Evolutionary conservation across 805 yeast species (phyloP).

Genomic region (Blastobotrys mokoenaii): DNA sequence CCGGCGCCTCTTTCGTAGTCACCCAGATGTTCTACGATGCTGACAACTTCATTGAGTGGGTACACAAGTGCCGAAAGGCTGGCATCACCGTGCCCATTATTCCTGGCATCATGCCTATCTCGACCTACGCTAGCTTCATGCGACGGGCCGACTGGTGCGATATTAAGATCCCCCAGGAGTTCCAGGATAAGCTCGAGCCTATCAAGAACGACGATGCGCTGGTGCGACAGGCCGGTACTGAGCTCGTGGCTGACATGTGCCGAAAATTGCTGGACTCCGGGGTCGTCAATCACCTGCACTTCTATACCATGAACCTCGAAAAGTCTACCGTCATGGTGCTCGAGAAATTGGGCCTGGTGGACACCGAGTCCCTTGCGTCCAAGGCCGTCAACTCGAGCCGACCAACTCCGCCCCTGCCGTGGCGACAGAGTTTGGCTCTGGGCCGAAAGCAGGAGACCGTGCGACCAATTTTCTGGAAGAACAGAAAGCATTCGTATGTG

Average conservation of each 20-base stretch:
- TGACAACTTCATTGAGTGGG: constrained; percentile 80
- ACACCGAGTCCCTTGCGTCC: constrained; percentile 29
- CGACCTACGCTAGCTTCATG: constrained; percentile 86
- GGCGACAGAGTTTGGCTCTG: constrained; percentile 86
- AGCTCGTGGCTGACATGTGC: constrained; percentile 80
- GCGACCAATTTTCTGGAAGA: constrained; percentile 94
- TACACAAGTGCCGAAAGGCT: constrained; percentile 51
- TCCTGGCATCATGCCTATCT: constrained; percentile 98
- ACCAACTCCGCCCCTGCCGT: constrained; percentile 47
- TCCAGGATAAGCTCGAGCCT: constrained; percentile 63
- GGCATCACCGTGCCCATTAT: constrained; percentile 83
- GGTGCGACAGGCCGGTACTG: constrained; percentile 80
- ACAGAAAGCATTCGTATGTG: constrained; percentile 82
- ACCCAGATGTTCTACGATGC: constrained; percentile 97
- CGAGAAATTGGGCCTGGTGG: constrained; percentile 57
- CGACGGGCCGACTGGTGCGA: constrained; percentile 95
- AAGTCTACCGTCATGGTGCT: constrained; percentile 82
- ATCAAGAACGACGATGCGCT: constrained; percentile 83
- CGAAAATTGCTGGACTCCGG: constrained; percentile 60
- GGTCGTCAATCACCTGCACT: constrained; percentile 75
- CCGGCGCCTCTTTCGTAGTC: constrained; percentile 87
- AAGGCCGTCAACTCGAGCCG: constrained; percentile 21
- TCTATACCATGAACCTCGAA: constrained; percentile 96
- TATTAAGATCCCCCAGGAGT: constrained; percentile 67
- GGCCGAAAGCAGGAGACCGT: constrained; percentile 71